Conservation (phyloP, 169 alveolate species). For the Cryptosporidium andersoni region DNA sequence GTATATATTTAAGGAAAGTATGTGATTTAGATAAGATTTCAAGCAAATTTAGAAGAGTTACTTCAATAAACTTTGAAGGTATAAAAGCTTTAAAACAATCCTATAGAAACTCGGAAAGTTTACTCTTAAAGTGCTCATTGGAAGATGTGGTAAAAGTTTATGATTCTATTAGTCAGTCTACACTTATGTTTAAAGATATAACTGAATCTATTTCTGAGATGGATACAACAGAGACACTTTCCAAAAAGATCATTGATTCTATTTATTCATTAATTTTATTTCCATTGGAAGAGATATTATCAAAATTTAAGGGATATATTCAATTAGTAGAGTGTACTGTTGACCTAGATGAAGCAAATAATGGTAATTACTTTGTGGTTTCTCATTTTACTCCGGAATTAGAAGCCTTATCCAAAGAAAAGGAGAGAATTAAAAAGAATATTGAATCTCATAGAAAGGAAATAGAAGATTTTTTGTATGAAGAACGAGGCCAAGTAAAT, state of each 20-base stretch:
- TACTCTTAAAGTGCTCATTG: conserved; percentile 72
- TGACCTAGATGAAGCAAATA: conserved; percentile 89
- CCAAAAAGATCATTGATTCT: not conserved
- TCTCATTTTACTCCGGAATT: conserved; percentile 83
- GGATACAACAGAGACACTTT: not conserved
- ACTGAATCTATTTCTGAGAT: conserved; percentile 30
- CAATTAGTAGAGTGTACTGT: conserved; percentile 91
- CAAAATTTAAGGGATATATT: conserved; percentile 83
- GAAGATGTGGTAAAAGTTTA: conserved; percentile 86
- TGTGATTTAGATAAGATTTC: conserved; percentile 83
- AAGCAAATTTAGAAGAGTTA: conserved; percentile 80
- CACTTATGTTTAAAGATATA: conserved; percentile 23
- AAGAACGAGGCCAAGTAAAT: conserved; percentile 67
- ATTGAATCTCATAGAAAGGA: conserved; percentile 85
- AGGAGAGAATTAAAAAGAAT: conserved; percentile 77
- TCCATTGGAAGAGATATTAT: conserved; percentile 82
- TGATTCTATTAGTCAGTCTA: conserved; percentile 68
- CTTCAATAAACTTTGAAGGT: conserved; percentile 7
- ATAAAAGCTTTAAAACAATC: not conserved
- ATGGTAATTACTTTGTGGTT: conserved; percentile 85
- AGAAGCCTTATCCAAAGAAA: conserved; percentile 78
- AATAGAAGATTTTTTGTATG: conserved; percentile 80
- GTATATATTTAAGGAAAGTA: conserved; percentile 72
- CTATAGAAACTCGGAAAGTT: not conserved
- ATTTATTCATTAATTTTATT: conserved; percentile 69